Conservation (phyloP, 345 rosid species). For the Aquilaria yunnanensis region DNA sequence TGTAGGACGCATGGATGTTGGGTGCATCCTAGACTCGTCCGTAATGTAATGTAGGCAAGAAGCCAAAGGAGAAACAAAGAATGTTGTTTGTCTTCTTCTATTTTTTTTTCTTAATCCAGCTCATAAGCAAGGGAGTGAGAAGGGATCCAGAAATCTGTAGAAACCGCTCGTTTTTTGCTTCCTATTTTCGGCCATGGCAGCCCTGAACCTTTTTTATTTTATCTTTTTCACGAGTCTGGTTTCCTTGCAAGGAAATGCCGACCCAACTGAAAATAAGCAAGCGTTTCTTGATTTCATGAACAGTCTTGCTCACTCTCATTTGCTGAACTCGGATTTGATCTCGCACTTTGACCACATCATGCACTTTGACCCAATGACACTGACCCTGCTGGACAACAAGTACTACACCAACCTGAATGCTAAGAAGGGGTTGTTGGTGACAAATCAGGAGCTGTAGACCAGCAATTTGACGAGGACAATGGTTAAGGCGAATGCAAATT, state of each 20-base stretch:
- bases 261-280: conserved; percentile 57
- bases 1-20: too few relatives aligned
- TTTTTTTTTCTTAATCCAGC: conserved; percentile 5
- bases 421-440: conserved; percentile 12
- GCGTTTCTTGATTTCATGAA: conserved; percentile 65
- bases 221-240: conserved; percentile 29
- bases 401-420: conserved; percentile 9
- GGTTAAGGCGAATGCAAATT: conserved; percentile 31
- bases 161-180: conserved; percentile 52
- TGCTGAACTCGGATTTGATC: conserved; percentile 54
- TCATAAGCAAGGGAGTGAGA: conserved; percentile 10
- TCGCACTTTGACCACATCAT: conserved; percentile 11
- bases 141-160: conserved; percentile 15
- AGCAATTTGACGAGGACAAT: conserved; percentile 8
- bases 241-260: conserved; percentile 30
- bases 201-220: conserved; percentile 27
- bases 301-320: conserved; percentile 41
- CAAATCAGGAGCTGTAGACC: conserved; percentile 5
- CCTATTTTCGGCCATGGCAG: conserved; percentile 12
- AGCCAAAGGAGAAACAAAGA: background rate
- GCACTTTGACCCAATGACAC: conserved; percentile 4
- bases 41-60: too few relatives aligned
- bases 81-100: conserved; percentile 8
- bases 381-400: conserved; percentile 2
- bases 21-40: too few relatives aligned